Percentiles rank a stretch among this genome's conserved stretches.
Evolutionary conservation across 768 basidiomycete genomes (phyloP).

Genomic region (Leccinum arenicola): DNA sequence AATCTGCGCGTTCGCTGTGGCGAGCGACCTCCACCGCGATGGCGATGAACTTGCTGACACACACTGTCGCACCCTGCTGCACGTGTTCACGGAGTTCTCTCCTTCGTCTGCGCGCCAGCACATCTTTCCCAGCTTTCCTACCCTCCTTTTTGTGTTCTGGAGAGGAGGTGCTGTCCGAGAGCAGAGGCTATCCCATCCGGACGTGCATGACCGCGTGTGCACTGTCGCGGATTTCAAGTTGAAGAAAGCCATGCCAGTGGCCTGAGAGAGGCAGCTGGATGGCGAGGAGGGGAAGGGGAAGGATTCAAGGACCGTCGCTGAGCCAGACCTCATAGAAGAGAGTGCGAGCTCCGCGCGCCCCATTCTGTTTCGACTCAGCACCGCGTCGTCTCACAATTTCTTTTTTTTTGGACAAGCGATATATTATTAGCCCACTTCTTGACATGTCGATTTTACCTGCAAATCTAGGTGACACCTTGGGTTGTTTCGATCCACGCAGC

Average conservation of each 20-base stretch:
- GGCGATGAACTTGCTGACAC: neutral
- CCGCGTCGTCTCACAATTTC: too few relatives aligned
- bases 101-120: neutral
- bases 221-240: neutral
- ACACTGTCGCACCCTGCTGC: constrained; percentile 10
- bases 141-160: neutral
- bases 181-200: neutral
- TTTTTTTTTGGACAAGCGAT: too few relatives aligned
- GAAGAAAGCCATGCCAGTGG: constrained; percentile 4
- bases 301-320: too few relatives aligned
- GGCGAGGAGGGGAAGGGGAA: too few relatives aligned
- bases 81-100: neutral
- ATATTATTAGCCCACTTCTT: too few relatives aligned
- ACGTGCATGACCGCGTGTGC: neutral
- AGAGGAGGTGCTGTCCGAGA: neutral
- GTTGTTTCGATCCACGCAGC: too few relatives aligned
- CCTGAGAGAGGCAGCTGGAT: too few relatives aligned
- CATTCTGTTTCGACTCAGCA: too few relatives aligned
- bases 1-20: neutral
- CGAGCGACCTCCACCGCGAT: neutral
- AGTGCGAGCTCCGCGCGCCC: too few relatives aligned
- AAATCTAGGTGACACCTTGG: too few relatives aligned
- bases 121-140: neutral
- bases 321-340: too few relatives aligned
- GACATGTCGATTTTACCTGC: too few relatives aligned